phyloP scores from a whole-genome alignment of 805 yeast species.

The Wickerhamiella azyma region DNA sequence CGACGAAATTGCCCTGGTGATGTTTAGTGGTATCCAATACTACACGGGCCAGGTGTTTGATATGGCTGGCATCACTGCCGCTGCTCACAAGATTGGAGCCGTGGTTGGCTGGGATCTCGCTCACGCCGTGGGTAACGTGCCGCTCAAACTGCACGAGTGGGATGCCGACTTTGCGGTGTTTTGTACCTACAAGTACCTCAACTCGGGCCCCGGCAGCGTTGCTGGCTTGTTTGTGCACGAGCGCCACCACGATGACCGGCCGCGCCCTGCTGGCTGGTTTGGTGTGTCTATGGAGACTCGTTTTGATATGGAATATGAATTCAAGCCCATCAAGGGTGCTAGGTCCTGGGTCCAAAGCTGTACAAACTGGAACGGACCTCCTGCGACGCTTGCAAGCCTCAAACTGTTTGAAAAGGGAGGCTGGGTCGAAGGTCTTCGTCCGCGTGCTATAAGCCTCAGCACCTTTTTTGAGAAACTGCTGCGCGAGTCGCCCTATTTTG shows the following conservation, averaged over 20 bases:
- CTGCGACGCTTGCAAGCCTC: constrained; percentile 53
- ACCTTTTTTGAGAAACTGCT: constrained; percentile 39
- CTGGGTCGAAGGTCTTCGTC: constrained; percentile 45
- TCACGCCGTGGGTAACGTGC: constrained; percentile 85
- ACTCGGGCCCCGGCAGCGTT: constrained; percentile 88
- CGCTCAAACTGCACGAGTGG: constrained; percentile 71
- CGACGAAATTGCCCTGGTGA: constrained; percentile 54
- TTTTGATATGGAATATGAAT: constrained; percentile 65
- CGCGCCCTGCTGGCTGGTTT: constrained; percentile 96
- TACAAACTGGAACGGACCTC: constrained; percentile 78
- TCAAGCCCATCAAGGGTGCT: constrained; percentile 76
- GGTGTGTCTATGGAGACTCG: constrained; percentile 62
- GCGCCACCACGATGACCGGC: constrained; percentile 28
- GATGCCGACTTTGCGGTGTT: constrained; percentile 85
- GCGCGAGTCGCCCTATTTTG: constrained; percentile 33
- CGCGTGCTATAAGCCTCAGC: constrained; percentile 46
- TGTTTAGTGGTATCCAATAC: constrained; percentile 82
- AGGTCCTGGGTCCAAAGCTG: constrained; percentile 80
- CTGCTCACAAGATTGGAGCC: constrained; percentile 39
- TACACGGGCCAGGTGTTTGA: constrained; percentile 85
- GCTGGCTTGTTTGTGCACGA: constrained; percentile 76
- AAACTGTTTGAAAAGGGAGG: constrained; percentile 46
- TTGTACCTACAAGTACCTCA: constrained; percentile 86
- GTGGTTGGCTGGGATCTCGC: constrained; percentile 88
- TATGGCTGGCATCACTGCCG: constrained; percentile 51